These are phyloP conservation scores for Coniferiporia weirii DNA, from an alignment of 1,284 basidiomycete genomes.

Conservation along the genomic window DNA sequence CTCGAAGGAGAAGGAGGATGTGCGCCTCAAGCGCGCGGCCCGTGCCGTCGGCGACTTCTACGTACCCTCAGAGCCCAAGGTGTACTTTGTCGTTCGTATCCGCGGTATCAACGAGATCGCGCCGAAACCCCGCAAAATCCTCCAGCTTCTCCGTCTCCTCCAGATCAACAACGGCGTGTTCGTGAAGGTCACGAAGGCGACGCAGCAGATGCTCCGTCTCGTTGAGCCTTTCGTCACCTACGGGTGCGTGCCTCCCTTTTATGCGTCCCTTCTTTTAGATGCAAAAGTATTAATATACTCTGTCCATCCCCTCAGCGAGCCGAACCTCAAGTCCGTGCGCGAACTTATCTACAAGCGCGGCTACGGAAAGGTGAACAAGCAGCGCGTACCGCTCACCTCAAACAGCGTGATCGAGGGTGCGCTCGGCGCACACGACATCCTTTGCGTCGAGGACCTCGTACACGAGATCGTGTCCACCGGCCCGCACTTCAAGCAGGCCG, in stretches of 20 bases:
- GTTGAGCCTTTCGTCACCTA: slow-evolving; percentile 98
- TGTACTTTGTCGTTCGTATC: slow-evolving; percentile 97
- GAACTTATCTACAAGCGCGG: slow-evolving; percentile 99
- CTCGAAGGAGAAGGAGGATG: slow-evolving; percentile 91
- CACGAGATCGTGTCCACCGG: slow-evolving; percentile 96
- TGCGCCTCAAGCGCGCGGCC: slow-evolving; percentile 91
- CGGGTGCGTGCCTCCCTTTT: slow-evolving; percentile 51
- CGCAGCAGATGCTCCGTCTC: slow-evolving; percentile 96
- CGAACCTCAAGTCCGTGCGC: slow-evolving; percentile 94
- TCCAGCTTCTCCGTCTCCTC: slow-evolving; percentile 96
- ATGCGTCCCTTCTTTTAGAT: not conserved
- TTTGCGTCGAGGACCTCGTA: slow-evolving; percentile 96
- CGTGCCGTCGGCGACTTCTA: slow-evolving; percentile 95
- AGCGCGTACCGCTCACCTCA: slow-evolving; percentile 93
- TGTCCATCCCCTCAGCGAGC: slow-evolving; percentile 51
- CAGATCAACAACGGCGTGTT: slow-evolving; percentile 99
- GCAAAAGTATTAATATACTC: not conserved
- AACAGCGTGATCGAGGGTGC: slow-evolving; percentile 91
- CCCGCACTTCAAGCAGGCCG: slow-evolving; percentile 98
- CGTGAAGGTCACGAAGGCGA: slow-evolving; percentile 95
- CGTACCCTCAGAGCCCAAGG: slow-evolving; percentile 93
- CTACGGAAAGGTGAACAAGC: slow-evolving; percentile 97
- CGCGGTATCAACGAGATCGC: slow-evolving; percentile 99
- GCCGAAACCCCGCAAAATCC: slow-evolving; percentile 98
- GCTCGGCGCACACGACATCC: slow-evolving; percentile 94